Evolutionary conservation across 164 flowering plant genomes (phyloP).

Genomic region (Protea cynaroides): DNA sequence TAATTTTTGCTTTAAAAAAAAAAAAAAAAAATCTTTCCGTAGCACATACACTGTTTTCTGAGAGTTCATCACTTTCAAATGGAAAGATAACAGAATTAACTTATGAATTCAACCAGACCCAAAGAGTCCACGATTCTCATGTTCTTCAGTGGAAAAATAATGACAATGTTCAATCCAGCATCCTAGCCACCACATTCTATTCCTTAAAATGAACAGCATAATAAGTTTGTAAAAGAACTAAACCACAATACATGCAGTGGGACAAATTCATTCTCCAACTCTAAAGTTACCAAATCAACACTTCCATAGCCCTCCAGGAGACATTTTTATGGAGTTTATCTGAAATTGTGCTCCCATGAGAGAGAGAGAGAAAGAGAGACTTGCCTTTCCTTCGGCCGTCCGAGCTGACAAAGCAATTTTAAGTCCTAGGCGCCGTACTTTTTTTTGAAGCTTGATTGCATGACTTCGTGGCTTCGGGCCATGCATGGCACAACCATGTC

Average conservation of each 20-base stretch:
- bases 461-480: conserved; percentile 98
- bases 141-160: too few relatives aligned
- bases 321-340: too few relatives aligned
- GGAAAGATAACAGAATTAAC: too few relatives aligned
- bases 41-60: too few relatives aligned
- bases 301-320: too few relatives aligned
- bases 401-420: conserved; percentile 90
- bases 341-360: not conserved
- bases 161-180: not conserved
- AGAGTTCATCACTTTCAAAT: too few relatives aligned
- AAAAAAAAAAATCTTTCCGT: too few relatives aligned
- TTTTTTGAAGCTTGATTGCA: conserved; percentile 87
- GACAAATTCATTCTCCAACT: not conserved
- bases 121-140: too few relatives aligned
- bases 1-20: not conserved
- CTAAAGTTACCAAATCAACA: too few relatives aligned
- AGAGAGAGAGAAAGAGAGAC: conserved; percentile 19
- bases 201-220: not conserved
- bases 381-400: conserved; percentile 91
- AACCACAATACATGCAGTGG: too few relatives aligned
- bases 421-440: conserved; percentile 89
- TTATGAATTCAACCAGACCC: too few relatives aligned
- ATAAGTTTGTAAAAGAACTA: too few relatives aligned
- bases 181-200: not conserved
- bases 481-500: conserved; percentile 84